Evolutionary conservation across 345 rosid genomes (phyloP).

Genomic region (Salix brachista): DNA sequence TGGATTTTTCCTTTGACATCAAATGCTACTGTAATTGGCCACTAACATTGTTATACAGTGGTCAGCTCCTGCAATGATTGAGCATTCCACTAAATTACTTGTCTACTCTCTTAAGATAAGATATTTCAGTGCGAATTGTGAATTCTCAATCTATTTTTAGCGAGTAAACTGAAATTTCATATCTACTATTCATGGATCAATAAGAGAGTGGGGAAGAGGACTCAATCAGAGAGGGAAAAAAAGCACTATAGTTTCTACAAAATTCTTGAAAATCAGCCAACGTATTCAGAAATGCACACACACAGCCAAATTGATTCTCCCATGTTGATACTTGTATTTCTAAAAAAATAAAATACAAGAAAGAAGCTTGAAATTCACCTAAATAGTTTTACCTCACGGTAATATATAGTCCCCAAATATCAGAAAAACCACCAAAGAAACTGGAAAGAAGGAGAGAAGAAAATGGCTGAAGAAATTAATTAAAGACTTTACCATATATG

Average conservation of each 20-base stretch:
- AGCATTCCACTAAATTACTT: background rate
- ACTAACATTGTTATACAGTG: background rate
- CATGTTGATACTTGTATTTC: background rate
- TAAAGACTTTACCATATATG: slow-evolving; percentile 27
- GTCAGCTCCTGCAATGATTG: slow-evolving; percentile 6
- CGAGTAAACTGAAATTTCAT: background rate
- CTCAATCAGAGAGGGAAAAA: background rate
- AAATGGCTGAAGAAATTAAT: slow-evolving; percentile 11
- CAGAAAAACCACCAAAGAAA: background rate
- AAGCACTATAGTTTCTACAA: background rate
- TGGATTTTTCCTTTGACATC: slow-evolving; percentile 3
- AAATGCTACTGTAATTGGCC: background rate
- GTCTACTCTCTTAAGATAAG: background rate
- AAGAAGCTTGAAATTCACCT: background rate
- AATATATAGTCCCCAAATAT: background rate
- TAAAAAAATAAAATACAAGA: background rate
- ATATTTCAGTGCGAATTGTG: background rate
- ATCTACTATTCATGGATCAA: background rate
- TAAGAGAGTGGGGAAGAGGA: background rate
- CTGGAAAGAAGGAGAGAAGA: background rate
- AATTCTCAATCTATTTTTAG: background rate
- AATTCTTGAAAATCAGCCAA: background rate
- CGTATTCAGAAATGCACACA: background rate
- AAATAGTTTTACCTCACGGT: background rate
- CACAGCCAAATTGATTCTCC: background rate